Base-by-base conservation (phyloP, 306 rosid genomes). In the Acacia acuminata region DNA sequence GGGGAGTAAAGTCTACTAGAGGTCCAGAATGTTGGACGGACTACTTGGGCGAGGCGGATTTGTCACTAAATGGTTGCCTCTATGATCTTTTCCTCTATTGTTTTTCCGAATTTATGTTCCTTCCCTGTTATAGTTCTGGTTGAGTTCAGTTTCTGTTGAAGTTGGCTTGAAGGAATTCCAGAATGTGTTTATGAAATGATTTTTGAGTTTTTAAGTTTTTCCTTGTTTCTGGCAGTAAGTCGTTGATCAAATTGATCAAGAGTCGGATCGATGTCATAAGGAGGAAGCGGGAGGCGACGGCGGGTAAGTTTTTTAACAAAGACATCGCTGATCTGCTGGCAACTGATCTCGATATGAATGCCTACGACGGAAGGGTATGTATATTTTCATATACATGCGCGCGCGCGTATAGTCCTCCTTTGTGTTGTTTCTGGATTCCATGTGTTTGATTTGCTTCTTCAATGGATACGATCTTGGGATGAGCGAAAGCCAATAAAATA, bases 291-390 rank as follows among this genome's bases (percentile, higher is more conserved):
- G 92, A 86, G 80, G 99, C 97, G 42, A 89, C 97, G 8, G 92
- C 91, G 94, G 27, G n/a, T n/a, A 27, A 96, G 91, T 92, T 92
- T 87, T 79, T 96, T 73, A 94, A 85, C 91, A 90, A 91, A 81
- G 99, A 96, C 38, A 86, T 96, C 8, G 97, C 94, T 81, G 98
- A 96, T 91, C 94, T 96, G 63, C 92, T 94, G 14, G n/a, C n/a
- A n/a, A n/a, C n/a, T n/a, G n/a, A n/a, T n/a, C n/a, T n/a, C n/a
- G n/a, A n/a, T n/a, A n/a, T n/a, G n/a, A n/a, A n/a, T n/a, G n/a
- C n/a, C n/a, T n/a, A n/a, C n/a, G n/a, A n/a, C n/a, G n/a, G n/a
- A n/a, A n/a, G n/a, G n/a, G n/a, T n/a, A n/a, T n/a, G n/a, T n/a
- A n/a, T n/a, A n/a, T n/a, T n/a, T n/a, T n/a, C n/a, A n/a, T n/a